Evolutionary conservation across 139 green algal species (phyloP).

Genomic region (Zygnema circumcarinatum): DNA sequence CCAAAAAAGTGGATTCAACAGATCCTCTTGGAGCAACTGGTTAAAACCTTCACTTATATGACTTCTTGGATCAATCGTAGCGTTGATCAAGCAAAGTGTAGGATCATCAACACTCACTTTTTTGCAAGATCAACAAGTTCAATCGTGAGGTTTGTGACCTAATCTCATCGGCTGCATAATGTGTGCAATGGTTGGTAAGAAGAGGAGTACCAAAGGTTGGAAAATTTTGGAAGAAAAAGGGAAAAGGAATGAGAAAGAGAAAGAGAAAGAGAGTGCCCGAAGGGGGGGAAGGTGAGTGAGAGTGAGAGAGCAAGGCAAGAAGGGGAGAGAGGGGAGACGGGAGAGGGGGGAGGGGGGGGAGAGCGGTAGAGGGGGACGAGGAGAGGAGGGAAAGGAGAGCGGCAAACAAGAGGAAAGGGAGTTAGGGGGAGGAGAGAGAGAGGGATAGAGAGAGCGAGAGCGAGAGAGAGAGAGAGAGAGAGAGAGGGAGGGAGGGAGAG

Average conservation of each 20-base stretch:
- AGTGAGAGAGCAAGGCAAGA: background rate
- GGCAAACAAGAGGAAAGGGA: background rate
- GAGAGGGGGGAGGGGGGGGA: background rate
- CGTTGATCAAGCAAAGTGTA: too few relatives aligned
- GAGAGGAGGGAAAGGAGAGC: background rate
- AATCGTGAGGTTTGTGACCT: too few relatives aligned
- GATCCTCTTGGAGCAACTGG: too few relatives aligned
- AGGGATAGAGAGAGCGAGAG: background rate
- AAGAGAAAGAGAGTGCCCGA: conserved; percentile 77
- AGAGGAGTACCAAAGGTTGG: background rate
- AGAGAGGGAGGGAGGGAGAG: background rate
- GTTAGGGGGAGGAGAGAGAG: background rate
- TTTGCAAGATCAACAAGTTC: too few relatives aligned
- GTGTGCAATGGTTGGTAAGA: conserved; percentile 69
- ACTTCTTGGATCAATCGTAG: too few relatives aligned
- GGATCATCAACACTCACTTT: too few relatives aligned
- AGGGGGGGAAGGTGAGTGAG: background rate
- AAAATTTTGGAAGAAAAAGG: background rate
- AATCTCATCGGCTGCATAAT: too few relatives aligned
- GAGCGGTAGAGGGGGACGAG: background rate
- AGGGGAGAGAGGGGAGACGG: background rate
- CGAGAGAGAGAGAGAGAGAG: background rate
- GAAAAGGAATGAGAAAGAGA: background rate
- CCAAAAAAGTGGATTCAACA: too few relatives aligned
- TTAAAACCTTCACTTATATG: too few relatives aligned